phyloP scores from a whole-genome alignment of 768 basidiomycete species.

The Tulasnella sp. region DNA sequence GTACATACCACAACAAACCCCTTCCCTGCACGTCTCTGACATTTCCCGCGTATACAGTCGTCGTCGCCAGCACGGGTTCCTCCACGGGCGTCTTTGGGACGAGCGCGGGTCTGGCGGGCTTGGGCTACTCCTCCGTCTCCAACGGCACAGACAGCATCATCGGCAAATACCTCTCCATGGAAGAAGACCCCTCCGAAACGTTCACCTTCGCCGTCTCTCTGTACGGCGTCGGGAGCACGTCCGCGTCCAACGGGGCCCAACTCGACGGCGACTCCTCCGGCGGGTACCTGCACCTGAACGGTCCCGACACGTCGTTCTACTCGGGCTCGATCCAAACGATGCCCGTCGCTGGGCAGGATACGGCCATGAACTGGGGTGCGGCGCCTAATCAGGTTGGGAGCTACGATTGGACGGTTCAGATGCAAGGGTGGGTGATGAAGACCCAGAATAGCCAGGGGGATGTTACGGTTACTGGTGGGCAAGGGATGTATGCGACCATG shows the following conservation, averaged over 20 bases:
- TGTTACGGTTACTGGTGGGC: neutral
- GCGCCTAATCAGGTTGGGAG: neutral
- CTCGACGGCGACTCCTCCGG: neutral
- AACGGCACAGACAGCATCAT: neutral
- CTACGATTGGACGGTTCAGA: conserved; percentile 11
- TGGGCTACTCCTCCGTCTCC: neutral
- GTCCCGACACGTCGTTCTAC: conserved; percentile 10
- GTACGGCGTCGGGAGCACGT: neutral
- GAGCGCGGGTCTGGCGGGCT: neutral
- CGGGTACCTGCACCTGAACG: neutral
- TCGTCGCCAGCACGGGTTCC: neutral
- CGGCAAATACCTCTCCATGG: conserved; percentile 4
- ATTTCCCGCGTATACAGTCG: neutral
- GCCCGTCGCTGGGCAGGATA: neutral
- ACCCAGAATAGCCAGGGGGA: neutral
- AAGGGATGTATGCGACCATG: conserved; percentile 9
- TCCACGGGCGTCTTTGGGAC: neutral
- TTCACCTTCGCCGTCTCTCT: neutral
- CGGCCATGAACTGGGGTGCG: neutral
- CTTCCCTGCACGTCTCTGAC: neutral
- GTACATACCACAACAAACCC: neutral
- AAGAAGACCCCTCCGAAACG: neutral
- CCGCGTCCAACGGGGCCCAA: neutral
- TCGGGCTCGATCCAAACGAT: neutral
- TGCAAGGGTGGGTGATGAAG: neutral